phyloP scores from a whole-genome alignment of 257 asterid genomes.

The Solanum bukasovii region DNA sequence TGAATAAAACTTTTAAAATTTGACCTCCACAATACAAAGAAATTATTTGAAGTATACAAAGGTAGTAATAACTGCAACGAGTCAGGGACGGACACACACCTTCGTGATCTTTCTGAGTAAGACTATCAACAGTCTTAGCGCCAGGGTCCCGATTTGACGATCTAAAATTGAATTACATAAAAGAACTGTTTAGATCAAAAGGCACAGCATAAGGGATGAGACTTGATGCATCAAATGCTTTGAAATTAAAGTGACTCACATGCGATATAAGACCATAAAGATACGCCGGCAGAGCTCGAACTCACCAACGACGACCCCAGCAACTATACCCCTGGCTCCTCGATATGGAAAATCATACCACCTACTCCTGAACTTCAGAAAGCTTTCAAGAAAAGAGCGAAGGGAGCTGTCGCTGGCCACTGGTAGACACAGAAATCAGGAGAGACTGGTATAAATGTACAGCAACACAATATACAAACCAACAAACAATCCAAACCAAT shows the following conservation, averaged over 20 bases:
- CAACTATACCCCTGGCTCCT: slow-evolving; percentile 53
- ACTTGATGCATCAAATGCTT: neutral
- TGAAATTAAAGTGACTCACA: slow-evolving; percentile 36
- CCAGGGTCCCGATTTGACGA: slow-evolving; percentile 91
- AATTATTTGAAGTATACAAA: neutral
- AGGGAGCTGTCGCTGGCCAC: slow-evolving; percentile 77
- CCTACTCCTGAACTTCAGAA: slow-evolving; percentile 76
- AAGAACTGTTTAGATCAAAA: neutral
- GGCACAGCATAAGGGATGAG: neutral
- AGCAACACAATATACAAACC: neutral
- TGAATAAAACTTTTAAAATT: neutral
- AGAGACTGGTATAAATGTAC: neutral
- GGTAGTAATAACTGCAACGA: neutral
- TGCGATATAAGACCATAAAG: slow-evolving; percentile 86
- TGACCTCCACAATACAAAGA: neutral
- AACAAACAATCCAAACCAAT: neutral
- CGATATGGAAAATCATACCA: slow-evolving; percentile 96
- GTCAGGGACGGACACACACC: slow-evolving; percentile 31
- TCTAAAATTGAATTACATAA: slow-evolving; percentile 19
- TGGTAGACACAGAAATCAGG: slow-evolving; percentile 16
- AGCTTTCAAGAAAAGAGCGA: slow-evolving; percentile 73
- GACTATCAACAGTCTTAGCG: slow-evolving; percentile 59
- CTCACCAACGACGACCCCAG: slow-evolving; percentile 87
- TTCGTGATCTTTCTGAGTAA: slow-evolving; percentile 65
- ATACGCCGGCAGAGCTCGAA: slow-evolving; percentile 79